Base-by-base conservation (phyloP, 305 asterid genomes). In the Fraxinus albicans region DNA sequence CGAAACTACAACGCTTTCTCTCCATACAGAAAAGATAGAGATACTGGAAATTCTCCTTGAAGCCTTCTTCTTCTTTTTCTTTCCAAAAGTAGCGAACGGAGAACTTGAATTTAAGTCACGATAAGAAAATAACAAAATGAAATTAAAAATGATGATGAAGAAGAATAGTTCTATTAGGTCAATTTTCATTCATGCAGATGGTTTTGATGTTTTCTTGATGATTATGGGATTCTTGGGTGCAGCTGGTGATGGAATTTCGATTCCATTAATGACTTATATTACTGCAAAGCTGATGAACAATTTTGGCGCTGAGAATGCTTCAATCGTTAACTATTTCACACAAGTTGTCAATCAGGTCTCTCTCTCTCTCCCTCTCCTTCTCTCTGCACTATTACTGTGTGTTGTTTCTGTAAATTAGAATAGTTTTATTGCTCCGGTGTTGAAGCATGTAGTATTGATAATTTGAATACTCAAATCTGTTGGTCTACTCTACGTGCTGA, bases 171-270 rank as follows among this genome's bases (percentile, higher is more conserved):
- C 91, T 6, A 89, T 93, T 29, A 58, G 88, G 9, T 89, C 92
- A 10, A 91, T 94, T 77, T 94, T 94, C 92, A 90, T 90, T 95
- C 98, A 93, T 83, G 97, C 99, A 1, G 98, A 96, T 84, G 73
- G 76, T 0, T 75, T 85, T 78, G 99, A 96, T 77, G 83, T 77
- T 63, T 44, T 83, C 55, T 80, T 96, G 88, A 94, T 94, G 98
- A 67, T 83, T 27, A 15, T 92, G 67, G 99, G 99, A 1, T 81
- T 93, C 21, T 3, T 94, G 2, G 99, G 98, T 1, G 86, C 98
- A 0, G 36, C 91, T 3, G 93, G 96, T 3, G 98, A 96, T 10
- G 99, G 99, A 29, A 7, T 91, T 65, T 89, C 95, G 77, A 88
- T 91, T 91, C 99, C 98, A 3, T 86, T 80, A 25, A 92, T 86